Percentiles rank a stretch among this genome's conserved stretches.
These are phyloP conservation scores for Maudiozyma barnettii DNA, from an alignment of 805 yeast genomes.

Conservation along the genomic window DNA sequence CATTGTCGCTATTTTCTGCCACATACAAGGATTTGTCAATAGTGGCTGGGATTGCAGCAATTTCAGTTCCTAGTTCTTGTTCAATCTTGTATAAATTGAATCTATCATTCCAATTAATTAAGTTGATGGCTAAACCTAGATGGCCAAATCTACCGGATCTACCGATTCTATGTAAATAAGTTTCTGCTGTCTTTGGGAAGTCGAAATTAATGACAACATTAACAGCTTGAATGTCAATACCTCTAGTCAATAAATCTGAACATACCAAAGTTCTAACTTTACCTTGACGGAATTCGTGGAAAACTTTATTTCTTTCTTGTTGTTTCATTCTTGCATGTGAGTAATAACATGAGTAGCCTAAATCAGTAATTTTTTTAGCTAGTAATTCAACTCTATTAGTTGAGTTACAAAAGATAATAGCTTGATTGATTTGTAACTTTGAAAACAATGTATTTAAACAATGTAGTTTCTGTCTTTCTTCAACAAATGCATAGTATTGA, in stretches of 20 bases:
- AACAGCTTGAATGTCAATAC: conserved; percentile 98
- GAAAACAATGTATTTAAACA: conserved; percentile 92
- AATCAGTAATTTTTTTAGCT: conserved; percentile 91
- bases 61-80: conserved; percentile 95
- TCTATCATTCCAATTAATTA: conserved; percentile 94
- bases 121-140: conserved; percentile 92
- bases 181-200: conserved; percentile 96
- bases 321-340: conserved; percentile 98
- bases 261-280: conserved; percentile 95
- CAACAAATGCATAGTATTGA: conserved; percentile 97
- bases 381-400: conserved; percentile 91
- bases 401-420: conserved; percentile 94
- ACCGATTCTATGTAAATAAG: conserved; percentile 96
- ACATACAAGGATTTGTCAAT: conserved; percentile 87
- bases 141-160: conserved; percentile 99
- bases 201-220: conserved; percentile 96
- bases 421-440: conserved; percentile 90
- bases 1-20: conserved; percentile 59
- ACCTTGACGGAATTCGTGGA: conserved; percentile 98
- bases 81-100: conserved; percentile 89
- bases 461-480: conserved; percentile 90
- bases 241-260: conserved; percentile 92
- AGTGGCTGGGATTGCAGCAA: conserved; percentile 90
- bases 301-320: conserved; percentile 91
- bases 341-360: conserved; percentile 93